Base-by-base conservation (phyloP, 768 basidiomycete genomes). In the Amanita muscaria region DNA sequence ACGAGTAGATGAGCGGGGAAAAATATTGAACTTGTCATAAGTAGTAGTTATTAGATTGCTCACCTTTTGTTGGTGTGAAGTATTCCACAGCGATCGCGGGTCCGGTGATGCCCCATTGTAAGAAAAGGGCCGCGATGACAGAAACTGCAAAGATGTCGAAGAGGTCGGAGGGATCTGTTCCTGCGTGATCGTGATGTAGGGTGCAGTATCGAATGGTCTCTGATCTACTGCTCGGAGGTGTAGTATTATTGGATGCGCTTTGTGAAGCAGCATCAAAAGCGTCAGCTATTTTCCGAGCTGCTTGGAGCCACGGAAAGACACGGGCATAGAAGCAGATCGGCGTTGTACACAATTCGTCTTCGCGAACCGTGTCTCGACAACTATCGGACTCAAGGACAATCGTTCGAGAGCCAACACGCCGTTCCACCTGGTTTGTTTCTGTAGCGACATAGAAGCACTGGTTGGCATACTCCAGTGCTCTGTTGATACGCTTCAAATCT, bases 271-370 rank as follows among this genome's bases (percentile, higher is more conserved):
- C 27, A 29, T 12, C 7, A 12, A 29, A 29, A 29, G 7, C 27
- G 12, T 29, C 27, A 29, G 27, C 12, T 29, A 29, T 12, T 29
- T 29, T 29, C 12, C 7, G 7, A 12, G 27, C 61, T 2, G 56
- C 54, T 19, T 59, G 48, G 5, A 50, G 51, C 63, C 61, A 64
- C 10, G 61, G 43, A 6, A 62, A 22, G 30, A 61, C 54, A 12
- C 60, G 58, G 1, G 63, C 54, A 25, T 63, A 64, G 43, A 62
- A 62, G 45, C 53, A 63, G 14, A 62, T 57, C 4, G 62, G 61
- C 5, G 57, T 47, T 1, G 56, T 53, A 36, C 54, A 54, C 9
- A 45, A 37, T 36, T 57, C 56, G 34, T 62, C 61, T 19, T 34
- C 27, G 12, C 12, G 7, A 29, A 12, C 27, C 27, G 12, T 12